Conservation (phyloP, 2,329 filamentous ascomycete species). For the Penicillium aurantiogriseum region DNA sequence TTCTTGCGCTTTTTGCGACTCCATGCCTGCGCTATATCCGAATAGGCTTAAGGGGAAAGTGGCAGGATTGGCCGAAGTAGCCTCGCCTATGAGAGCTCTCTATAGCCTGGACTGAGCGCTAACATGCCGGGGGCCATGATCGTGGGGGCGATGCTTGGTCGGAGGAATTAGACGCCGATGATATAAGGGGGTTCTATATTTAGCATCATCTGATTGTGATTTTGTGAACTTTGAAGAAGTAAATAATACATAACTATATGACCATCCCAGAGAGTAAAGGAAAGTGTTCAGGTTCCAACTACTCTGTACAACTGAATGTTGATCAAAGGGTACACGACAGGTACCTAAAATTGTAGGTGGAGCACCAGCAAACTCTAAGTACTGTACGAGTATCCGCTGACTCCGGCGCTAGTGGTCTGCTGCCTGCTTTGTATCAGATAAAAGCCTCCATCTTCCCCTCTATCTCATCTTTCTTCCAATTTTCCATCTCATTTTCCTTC, state of each 20-base stretch:
- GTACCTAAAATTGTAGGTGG: neutral
- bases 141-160: neutral
- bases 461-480: neutral
- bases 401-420: slow-evolving; percentile 10
- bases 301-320: neutral
- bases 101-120: no score
- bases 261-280: neutral
- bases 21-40: neutral
- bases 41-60: neutral
- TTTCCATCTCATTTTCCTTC: neutral
- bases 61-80: neutral
- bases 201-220: neutral
- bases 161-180: slow-evolving; percentile 6
- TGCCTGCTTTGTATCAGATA: slow-evolving; percentile 12
- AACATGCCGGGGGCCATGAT: no score
- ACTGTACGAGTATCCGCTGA: neutral
- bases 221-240: neutral
- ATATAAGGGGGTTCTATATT: slow-evolving; percentile 16
- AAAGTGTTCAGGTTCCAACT: neutral
- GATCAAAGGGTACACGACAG: neutral
- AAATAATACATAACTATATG: neutral
- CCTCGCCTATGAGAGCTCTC: no score
- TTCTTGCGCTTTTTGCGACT: neutral
- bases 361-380: neutral
- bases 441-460: slow-evolving; percentile 4